Conservation (phyloP, 2,329 filamentous ascomycete genomes). For the Raffaelea arxii region DNA sequence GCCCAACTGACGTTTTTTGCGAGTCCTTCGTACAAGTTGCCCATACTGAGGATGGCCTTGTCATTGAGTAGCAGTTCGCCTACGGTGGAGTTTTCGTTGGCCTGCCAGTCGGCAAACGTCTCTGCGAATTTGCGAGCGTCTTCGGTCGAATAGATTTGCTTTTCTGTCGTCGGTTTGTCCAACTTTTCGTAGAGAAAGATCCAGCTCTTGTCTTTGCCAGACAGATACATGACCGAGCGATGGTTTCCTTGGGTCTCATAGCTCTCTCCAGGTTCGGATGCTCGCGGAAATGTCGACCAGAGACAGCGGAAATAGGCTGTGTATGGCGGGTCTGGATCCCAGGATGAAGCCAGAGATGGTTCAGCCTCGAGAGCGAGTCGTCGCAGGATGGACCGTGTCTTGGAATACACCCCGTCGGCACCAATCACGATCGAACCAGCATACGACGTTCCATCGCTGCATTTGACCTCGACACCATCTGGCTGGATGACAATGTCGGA, state of each 20-base stretch:
- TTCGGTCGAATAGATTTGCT: neutral
- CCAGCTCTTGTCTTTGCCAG: neutral
- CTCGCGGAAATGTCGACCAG: neutral
- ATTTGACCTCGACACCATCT: constrained; percentile 12
- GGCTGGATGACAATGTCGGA: neutral
- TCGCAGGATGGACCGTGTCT: constrained; percentile 15
- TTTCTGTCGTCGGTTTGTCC: neutral
- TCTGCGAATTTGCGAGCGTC: neutral
- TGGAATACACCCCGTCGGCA: constrained; percentile 27
- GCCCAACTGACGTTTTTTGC: constrained; percentile 10
- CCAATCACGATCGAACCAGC: constrained; percentile 21
- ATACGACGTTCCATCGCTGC: constrained; percentile 14
- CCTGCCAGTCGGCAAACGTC: neutral
- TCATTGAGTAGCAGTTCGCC: neutral
- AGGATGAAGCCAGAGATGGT: neutral
- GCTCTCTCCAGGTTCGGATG: neutral
- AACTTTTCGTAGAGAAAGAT: neutral
- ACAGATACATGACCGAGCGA: neutral
- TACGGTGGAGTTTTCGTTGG: too few species aligned
- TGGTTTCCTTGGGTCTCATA: neutral
- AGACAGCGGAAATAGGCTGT: neutral
- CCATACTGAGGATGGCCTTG: constrained; percentile 1
- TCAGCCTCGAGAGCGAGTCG: neutral
- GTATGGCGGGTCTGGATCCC: neutral
- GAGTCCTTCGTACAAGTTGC: constrained; percentile 12